phyloP scores from a whole-genome alignment of 371 early-diverging fungal genomes.

The Massospora cicadina region DNA sequence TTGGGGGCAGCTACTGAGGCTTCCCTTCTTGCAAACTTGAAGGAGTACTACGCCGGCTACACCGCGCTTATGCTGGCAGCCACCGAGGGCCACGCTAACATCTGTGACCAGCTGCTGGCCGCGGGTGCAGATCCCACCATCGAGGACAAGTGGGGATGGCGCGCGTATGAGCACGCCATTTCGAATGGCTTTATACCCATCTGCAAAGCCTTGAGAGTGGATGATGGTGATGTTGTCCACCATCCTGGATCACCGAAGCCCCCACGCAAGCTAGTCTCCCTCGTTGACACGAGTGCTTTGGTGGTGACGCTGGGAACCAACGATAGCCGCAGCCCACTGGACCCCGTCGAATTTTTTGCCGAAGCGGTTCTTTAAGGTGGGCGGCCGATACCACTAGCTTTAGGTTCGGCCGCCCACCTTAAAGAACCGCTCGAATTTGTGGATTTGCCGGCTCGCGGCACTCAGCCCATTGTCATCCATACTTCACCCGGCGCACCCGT shows the following conservation, averaged over 20 bases:
- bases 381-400: constrained; percentile 26
- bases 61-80: neutral
- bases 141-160: neutral
- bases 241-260: neutral
- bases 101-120: neutral
- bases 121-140: constrained; percentile 1
- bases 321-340: constrained; percentile 30
- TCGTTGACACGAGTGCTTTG: constrained; percentile 26
- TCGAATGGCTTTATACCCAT: neutral
- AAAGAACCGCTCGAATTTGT: constrained; percentile 38
- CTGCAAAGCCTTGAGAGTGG: neutral
- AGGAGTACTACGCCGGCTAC: neutral
- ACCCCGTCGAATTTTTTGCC: constrained; percentile 19
- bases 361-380: constrained; percentile 15
- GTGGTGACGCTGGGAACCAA: constrained; percentile 47
- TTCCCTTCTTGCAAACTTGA: neutral
- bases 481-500: constrained; percentile 30
- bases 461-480: constrained; percentile 42
- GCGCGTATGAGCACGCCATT: constrained; percentile 1
- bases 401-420: constrained; percentile 36
- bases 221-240: neutral
- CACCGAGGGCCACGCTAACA: neutral
- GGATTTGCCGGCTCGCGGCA: constrained; percentile 32
- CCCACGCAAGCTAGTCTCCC: neutral
- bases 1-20: constrained; percentile 10